A percentile compares a stretch with the other conserved stretches of the same genome.
These are phyloP conservation scores for Rhynchosporium secalis DNA, from an alignment of 2,329 filamentous ascomycete genomes.

Conservation along the genomic window DNA sequence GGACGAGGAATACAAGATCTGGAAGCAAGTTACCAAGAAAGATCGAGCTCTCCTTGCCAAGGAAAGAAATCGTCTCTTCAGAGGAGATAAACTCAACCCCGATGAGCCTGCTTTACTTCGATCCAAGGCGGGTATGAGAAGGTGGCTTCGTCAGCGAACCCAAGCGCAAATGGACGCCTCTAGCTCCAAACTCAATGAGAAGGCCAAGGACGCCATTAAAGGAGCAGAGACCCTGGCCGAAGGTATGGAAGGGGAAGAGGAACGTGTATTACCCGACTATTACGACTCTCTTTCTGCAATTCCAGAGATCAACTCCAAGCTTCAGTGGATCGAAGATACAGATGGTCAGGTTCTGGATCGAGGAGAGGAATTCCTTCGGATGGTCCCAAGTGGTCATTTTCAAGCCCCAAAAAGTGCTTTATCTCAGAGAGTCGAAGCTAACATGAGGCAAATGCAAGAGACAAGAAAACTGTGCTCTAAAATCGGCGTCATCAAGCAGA, in stretches of 20 bases:
- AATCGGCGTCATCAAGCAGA: conserved; percentile 97
- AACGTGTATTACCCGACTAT: conserved; percentile 86
- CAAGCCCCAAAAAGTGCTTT: conserved; percentile 72
- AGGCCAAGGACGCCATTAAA: conserved; percentile 49
- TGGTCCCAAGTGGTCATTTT: conserved; percentile 76
- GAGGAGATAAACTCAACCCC: conserved; percentile 76
- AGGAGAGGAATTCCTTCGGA: conserved; percentile 77
- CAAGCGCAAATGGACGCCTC: conserved; percentile 56
- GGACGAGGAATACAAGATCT: conserved; percentile 95
- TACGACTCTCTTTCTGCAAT: conserved; percentile 86
- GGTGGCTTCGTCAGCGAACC: conserved; percentile 79
- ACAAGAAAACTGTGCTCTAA: conserved; percentile 95
- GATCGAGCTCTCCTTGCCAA: conserved; percentile 84
- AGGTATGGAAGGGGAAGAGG: conserved; percentile 82
- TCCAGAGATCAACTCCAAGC: conserved; percentile 75
- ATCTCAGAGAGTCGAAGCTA: conserved; percentile 79
- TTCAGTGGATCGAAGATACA: conserved; percentile 86
- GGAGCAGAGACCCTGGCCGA: conserved; percentile 80
- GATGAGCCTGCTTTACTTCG: conserved; percentile 87
- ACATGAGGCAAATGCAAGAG: conserved; percentile 94
- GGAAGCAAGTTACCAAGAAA: conserved; percentile 99
- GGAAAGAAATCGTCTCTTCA: conserved; percentile 83
- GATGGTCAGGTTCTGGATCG: conserved; percentile 89
- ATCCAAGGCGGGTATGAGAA: conserved; percentile 84
- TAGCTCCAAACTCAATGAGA: conserved; percentile 46